These are phyloP conservation scores for Tinospora cordifolia DNA, from an alignment of 164 flowering plant species.

Conservation along the genomic window DNA sequence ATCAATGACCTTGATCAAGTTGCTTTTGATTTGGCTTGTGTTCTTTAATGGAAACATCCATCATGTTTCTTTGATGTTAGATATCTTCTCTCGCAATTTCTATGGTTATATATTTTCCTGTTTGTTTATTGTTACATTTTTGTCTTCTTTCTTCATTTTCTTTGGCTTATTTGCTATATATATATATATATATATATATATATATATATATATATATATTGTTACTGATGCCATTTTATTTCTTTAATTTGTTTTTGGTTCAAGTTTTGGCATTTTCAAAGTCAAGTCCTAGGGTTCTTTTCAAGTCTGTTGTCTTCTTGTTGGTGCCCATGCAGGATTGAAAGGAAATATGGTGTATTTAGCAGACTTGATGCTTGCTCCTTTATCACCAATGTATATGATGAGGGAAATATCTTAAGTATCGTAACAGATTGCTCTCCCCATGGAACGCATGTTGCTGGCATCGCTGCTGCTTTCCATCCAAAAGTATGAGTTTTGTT, in stretches of 20 bases:
- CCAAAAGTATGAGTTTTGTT: slow-evolving; percentile 43
- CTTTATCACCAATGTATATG: slow-evolving; percentile 72
- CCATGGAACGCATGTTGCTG: slow-evolving; percentile 99
- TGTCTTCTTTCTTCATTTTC: background rate
- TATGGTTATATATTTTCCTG: background rate
- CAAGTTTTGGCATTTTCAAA: background rate
- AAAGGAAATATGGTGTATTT: slow-evolving; percentile 75
- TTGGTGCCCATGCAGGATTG: slow-evolving; percentile 45
- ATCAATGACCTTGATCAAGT: too few species aligned
- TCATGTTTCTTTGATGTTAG: background rate
- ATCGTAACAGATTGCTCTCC: slow-evolving; percentile 94
- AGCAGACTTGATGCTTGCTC: slow-evolving; percentile 95
- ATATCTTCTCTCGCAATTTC: background rate
- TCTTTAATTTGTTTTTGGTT: background rate
- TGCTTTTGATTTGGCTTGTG: too few species aligned
- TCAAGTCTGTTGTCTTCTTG: background rate
- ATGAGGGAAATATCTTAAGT: slow-evolving; percentile 82
- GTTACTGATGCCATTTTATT: background rate
- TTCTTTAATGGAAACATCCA: too few species aligned
- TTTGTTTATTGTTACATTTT: background rate
- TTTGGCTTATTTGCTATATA: background rate
- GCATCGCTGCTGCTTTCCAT: slow-evolving; percentile 90
- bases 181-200: too few species aligned
- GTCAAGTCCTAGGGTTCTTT: background rate
- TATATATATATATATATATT: too few species aligned